A percentile compares a stretch with the other conserved stretches of the same genome.
These are phyloP conservation scores for Podila horticola DNA, from an alignment of 192 early-diverging fungal species.

Conservation along the genomic window DNA sequence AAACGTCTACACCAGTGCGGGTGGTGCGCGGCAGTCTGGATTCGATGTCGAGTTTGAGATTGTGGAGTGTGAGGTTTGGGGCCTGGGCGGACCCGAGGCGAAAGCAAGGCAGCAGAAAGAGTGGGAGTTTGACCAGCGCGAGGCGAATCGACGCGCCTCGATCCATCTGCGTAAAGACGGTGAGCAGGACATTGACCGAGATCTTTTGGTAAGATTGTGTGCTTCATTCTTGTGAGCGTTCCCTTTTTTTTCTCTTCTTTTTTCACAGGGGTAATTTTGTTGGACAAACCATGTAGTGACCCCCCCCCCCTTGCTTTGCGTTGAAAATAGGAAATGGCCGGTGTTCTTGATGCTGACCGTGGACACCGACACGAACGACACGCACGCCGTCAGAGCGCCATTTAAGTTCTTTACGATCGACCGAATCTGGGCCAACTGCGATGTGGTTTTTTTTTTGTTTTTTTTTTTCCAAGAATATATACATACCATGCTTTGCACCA, in stretches of 20 bases:
- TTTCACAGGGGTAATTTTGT: background rate
- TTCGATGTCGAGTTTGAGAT: constrained; percentile 56
- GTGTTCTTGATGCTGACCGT: constrained; percentile 31
- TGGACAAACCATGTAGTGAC: background rate
- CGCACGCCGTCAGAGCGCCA: constrained; percentile 17
- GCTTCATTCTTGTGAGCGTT: background rate
- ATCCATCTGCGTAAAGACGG: constrained; percentile 53
- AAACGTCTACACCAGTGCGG: constrained; percentile 32
- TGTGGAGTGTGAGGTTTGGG: constrained; percentile 63
- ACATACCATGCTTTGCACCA: too few relatives aligned
- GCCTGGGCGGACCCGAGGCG: constrained; percentile 56
- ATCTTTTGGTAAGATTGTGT: constrained; percentile 27
- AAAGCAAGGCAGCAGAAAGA: constrained; percentile 54
- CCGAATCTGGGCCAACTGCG: too few relatives aligned
- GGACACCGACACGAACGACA: constrained; percentile 30
- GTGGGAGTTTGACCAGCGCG: constrained; percentile 61
- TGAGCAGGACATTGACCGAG: constrained; percentile 55
- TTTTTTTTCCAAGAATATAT: too few relatives aligned
- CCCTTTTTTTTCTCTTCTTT: background rate
- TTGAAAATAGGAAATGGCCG: constrained; percentile 32
- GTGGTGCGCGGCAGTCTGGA: constrained; percentile 15
- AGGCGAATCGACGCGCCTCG: constrained; percentile 54
- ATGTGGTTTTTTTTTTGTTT: too few relatives aligned
- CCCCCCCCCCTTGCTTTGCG: background rate
- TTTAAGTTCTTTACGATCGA: background rate